These are phyloP conservation scores for Populus pruinosa DNA, from an alignment of 345 rosid species.

Conservation along the genomic window DNA sequence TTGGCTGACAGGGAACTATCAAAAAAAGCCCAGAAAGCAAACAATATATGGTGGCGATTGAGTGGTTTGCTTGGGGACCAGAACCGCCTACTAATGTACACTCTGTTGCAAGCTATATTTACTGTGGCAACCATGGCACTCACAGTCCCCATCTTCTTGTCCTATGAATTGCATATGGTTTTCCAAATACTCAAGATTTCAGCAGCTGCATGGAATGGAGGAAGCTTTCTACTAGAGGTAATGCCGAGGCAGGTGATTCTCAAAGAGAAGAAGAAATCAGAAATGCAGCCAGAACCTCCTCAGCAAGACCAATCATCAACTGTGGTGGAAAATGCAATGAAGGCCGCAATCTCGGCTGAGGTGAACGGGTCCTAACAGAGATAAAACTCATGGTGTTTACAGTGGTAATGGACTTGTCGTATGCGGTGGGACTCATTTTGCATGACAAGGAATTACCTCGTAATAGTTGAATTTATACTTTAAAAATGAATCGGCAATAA, in stretches of 20 bases:
- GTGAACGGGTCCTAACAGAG: not conserved
- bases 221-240: constrained; percentile 81
- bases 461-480: not conserved
- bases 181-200: constrained; percentile 88
- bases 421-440: not conserved
- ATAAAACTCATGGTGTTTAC: not conserved
- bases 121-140: constrained; percentile 94
- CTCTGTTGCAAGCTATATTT: constrained; percentile 65
- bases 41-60: constrained; percentile 78
- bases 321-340: constrained; percentile 3
- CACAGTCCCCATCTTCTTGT: constrained; percentile 84
- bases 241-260: constrained; percentile 86
- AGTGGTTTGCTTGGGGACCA: constrained; percentile 85
- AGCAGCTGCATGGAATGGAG: constrained; percentile 90
- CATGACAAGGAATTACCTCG: not conserved
- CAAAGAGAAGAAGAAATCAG: constrained; percentile 69
- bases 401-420: not conserved
- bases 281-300: constrained; percentile 16
- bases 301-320: constrained; percentile 21
- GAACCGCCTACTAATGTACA: constrained; percentile 78
- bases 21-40: constrained; percentile 82
- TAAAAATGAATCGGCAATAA: not conserved
- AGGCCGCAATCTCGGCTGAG: constrained; percentile 1
- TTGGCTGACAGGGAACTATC: constrained; percentile 61
- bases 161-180: constrained; percentile 58